Evolutionary conservation across 2,329 filamentous ascomycete genomes (phyloP).

Genomic region (Helminthosporium solani): DNA sequence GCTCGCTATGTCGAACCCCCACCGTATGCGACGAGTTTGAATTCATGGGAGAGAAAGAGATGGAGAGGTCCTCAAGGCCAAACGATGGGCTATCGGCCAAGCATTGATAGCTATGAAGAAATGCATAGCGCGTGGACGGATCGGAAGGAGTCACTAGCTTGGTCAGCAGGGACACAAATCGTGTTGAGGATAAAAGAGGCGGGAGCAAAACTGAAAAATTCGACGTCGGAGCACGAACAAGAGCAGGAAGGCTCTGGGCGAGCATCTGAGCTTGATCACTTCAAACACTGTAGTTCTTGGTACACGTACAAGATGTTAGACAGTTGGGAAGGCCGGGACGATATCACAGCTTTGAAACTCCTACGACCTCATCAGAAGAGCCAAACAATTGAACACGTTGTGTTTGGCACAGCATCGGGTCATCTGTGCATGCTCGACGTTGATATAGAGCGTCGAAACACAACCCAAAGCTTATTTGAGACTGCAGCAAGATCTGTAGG

Average conservation of each 20-base stretch:
- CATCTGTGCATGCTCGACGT: slow-evolving; percentile 45
- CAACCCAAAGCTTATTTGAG: slow-evolving; percentile 33
- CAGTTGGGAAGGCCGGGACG: slow-evolving; percentile 55
- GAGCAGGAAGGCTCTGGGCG: slow-evolving; percentile 4
- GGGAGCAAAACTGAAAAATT: slow-evolving; percentile 26
- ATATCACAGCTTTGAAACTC: slow-evolving; percentile 59
- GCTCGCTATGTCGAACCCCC: slow-evolving; percentile 54
- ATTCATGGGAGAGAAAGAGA: slow-evolving; percentile 34
- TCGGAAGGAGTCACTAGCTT: slow-evolving; percentile 58
- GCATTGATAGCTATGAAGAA: slow-evolving; percentile 59
- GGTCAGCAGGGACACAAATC: slow-evolving; percentile 61
- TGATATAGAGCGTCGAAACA: slow-evolving; percentile 9
- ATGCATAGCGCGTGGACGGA: slow-evolving; percentile 43
- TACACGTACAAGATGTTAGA: slow-evolving; percentile 54
- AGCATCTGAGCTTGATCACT: slow-evolving; percentile 32
- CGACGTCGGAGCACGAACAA: slow-evolving; percentile 19
- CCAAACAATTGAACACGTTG: slow-evolving; percentile 47
- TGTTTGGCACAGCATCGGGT: slow-evolving; percentile 59
- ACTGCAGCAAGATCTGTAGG: slow-evolving; percentile 49
- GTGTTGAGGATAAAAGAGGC: slow-evolving; percentile 52
- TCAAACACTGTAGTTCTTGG: slow-evolving; percentile 47
- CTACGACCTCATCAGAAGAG: slow-evolving; percentile 46
- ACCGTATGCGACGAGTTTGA: slow-evolving; percentile 38
- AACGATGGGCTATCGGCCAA: slow-evolving; percentile 62
- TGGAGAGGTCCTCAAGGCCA: slow-evolving; percentile 48